Evolutionary conservation across 2,329 filamentous ascomycete genomes (phyloP).

Genomic region (Penicillium sclerotiorum): DNA sequence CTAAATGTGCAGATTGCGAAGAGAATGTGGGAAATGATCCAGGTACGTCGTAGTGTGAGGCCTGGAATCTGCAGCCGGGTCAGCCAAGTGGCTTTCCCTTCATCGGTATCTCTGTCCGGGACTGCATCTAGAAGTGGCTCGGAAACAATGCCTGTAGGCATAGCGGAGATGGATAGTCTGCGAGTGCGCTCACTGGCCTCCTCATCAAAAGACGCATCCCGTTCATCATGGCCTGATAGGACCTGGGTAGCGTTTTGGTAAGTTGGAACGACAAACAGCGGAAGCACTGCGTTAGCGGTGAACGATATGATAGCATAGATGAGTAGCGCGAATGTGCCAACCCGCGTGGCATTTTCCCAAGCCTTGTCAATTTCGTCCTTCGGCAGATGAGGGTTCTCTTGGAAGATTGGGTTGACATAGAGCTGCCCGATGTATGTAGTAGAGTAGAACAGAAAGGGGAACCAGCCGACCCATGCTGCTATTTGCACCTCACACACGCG

Average conservation of each 20-base stretch:
- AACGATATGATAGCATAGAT: slow-evolving; percentile 87
- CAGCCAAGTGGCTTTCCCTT: slow-evolving; percentile 46
- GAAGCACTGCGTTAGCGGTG: slow-evolving; percentile 76
- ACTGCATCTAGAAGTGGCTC: slow-evolving; percentile 33
- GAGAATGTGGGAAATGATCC: slow-evolving; percentile 82
- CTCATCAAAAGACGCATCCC: slow-evolving; percentile 10
- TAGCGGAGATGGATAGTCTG: slow-evolving; percentile 36
- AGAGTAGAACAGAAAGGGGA: slow-evolving; percentile 92
- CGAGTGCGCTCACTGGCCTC: slow-evolving; percentile 25
- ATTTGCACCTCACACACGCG: slow-evolving; percentile 82
- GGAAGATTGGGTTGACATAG: slow-evolving; percentile 81
- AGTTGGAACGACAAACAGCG: slow-evolving; percentile 81
- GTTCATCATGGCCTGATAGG: slow-evolving; percentile 6
- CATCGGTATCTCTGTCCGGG: slow-evolving; percentile 9
- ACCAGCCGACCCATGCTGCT: slow-evolving; percentile 93
- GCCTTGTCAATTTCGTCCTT: slow-evolving; percentile 73
- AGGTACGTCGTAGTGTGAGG: slow-evolving; percentile 83
- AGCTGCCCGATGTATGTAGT: slow-evolving; percentile 93
- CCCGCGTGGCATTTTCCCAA: slow-evolving; percentile 81
- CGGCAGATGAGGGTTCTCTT: slow-evolving; percentile 75
- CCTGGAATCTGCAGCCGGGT: slow-evolving; percentile 73
- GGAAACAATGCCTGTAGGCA: slow-evolving; percentile 33
- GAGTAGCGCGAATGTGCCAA: slow-evolving; percentile 86
- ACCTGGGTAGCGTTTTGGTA: slow-evolving; percentile 51
- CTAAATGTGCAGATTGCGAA: slow-evolving; percentile 81